Conservation (phyloP, 192 early-diverging fungal species). For the Polychytrium aggregatum region DNA sequence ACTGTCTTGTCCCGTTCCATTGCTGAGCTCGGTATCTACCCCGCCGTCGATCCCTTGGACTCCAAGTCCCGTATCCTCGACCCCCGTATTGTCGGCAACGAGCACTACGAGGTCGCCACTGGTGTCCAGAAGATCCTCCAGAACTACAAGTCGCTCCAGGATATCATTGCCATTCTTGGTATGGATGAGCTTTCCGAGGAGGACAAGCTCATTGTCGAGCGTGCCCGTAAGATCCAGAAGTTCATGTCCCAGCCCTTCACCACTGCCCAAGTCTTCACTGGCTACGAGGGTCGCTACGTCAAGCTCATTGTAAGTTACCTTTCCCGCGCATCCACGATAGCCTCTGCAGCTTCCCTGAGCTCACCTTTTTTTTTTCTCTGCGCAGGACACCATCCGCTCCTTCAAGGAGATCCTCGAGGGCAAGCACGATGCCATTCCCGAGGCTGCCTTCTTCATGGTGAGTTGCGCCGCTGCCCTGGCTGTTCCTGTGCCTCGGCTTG, state of each 20-base stretch:
- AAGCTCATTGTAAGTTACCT: conserved; percentile 29
- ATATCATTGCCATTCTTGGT: conserved; percentile 99
- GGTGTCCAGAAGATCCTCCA: conserved; percentile 92
- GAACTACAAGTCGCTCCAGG: conserved; percentile 98
- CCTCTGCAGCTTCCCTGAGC: no score
- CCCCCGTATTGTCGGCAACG: conserved; percentile 89
- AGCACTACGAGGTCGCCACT: conserved; percentile 91
- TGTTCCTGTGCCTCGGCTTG: no score
- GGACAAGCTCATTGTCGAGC: conserved; percentile 96
- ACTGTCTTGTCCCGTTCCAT: conserved; percentile 98
- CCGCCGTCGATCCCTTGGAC: conserved; percentile 95
- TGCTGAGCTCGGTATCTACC: conserved; percentile 99
- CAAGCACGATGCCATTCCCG: conserved; percentile 91
- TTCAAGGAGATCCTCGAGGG: conserved; percentile 96
- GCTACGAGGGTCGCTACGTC: conserved; percentile 92
- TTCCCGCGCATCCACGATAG: no score
- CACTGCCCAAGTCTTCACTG: conserved; percentile 94
- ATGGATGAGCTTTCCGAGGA: conserved; percentile 99
- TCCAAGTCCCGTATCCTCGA: conserved; percentile 97
- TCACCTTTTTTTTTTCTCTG: conserved; percentile 4
- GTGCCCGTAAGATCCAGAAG: conserved; percentile 97
- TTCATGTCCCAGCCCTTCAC: conserved; percentile 99
- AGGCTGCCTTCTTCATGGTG: conserved; percentile 97
- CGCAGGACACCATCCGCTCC: conserved; percentile 90
- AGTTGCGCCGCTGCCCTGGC: no score